Evolutionary conservation across 2,329 filamentous ascomycete species (phyloP), one percentile per base, ranked within the genome.

Genomic region (Botryosphaeria dothidea): DNA sequence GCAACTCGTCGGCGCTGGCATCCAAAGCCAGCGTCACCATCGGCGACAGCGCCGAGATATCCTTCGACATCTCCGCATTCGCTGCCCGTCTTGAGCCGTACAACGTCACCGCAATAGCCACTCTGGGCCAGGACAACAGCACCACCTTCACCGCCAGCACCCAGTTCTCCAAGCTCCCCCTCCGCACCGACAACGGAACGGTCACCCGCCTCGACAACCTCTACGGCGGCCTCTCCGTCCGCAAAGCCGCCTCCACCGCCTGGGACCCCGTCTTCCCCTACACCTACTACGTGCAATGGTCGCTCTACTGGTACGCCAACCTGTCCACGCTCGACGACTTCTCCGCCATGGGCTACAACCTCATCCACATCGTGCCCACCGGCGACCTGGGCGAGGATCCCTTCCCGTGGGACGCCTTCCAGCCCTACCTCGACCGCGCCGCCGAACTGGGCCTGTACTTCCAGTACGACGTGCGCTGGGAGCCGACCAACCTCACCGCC

Each of bases 121-220:
- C 67, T 21, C 72, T 71, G 8, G 67, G 70, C 2, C 45, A 48
- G 45, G 68, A 76, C 65, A 70, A 71, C 4, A 64, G 74, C 34
- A 71, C 75, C 48, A 74, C 71, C 0, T 82, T 75, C 66, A 77
- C 69, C 2, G 74, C 75, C 1, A 74, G 65, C 4, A 78, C 79
- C 0, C 66, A 73, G 43, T 62, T 84, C 5, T 79, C 76, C 62
- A 70, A 80, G 36, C 72, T 84, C 0, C 82, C 82, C 3, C 68
- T 68, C 2, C 78, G 79, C 3, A 77, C 76, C 3, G 74, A 77
- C 56, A 74, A 73, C 27, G 82, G 82, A 25, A 83, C 79, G 64
- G 77, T 79, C 5, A 79, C 80, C 4, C 82, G 81, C 66, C 74
- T 84, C 4, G 83, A 84, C 65, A 79, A 78, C 63, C 73, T 84